A percentile compares a stretch with the other conserved stretches of the same genome.
These are phyloP conservation scores for Mediolabrus comicus DNA, from an alignment of 108 stramenopile species.

Conservation along the genomic window DNA sequence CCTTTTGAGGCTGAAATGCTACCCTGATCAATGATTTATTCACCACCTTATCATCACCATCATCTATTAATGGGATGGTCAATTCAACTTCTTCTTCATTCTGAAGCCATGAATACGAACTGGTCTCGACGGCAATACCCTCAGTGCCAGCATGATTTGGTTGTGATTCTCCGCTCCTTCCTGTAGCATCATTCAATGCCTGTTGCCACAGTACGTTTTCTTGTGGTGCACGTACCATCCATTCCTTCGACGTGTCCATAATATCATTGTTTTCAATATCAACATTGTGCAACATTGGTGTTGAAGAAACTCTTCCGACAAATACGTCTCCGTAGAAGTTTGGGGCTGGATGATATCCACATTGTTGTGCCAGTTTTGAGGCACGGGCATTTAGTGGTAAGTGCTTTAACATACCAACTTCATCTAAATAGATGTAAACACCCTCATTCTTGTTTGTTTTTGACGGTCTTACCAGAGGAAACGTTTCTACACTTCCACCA, in stretches of 20 bases:
- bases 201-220: conserved; percentile 72
- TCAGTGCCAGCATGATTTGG: conserved; percentile 59
- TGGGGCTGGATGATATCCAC: conserved; percentile 77
- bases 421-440: conserved; percentile 81
- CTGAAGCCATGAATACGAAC: conserved; percentile 68
- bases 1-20: conserved; percentile 41
- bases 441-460: conserved; percentile 59
- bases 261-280: conserved; percentile 54
- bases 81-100: conserved; percentile 75
- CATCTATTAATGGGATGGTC: conserved; percentile 30
- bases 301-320: conserved; percentile 57
- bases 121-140: conserved; percentile 49
- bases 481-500: conserved; percentile 72
- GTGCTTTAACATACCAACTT: conserved; percentile 81
- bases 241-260: conserved; percentile 42
- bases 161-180: conserved; percentile 40
- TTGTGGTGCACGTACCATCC: conserved; percentile 64
- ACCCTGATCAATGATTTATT: conserved; percentile 49
- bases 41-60: conserved; percentile 18
- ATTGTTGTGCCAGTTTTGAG: conserved; percentile 43
- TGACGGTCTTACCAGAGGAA: conserved; percentile 71
- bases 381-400: conserved; percentile 66
- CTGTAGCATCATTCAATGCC: conserved; percentile 58
- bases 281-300: conserved; percentile 46
- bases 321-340: conserved; percentile 86